Base-by-base conservation (phyloP, 2,329 filamentous ascomycete genomes). In the Ophiocordyceps sinensis region DNA sequence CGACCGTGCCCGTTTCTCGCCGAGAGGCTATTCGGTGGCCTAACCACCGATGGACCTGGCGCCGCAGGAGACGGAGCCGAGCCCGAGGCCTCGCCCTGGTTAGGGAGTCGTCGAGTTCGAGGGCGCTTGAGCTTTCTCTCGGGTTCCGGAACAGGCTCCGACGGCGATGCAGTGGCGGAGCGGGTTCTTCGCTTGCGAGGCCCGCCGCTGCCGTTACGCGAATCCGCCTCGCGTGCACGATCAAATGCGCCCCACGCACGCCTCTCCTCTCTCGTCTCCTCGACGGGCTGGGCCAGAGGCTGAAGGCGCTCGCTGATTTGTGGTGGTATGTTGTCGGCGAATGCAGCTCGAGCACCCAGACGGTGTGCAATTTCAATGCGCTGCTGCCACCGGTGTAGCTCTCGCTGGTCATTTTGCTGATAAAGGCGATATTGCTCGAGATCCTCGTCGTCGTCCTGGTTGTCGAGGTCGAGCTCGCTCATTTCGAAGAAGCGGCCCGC, bases 211-310 rank as follows among this genome's bases (percentile, higher is more conserved):
- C 39, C 39, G 28, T 53, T 60, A 26, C 70, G 60, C 45, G 66
- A 69, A 47, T 82, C 73, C 15, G 75, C 71, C 45, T 88, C 81
- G 47, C 85, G 75, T 36, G 85, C 87, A 57, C 81, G 84, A 50
- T 95, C 88, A 47, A 96, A 80, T 17, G 84, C 86, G 46, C 87
- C 85, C 91, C 89, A 95, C 4, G 89, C 86, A 43, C 79, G 73
- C 41, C 82, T 71, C 59, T 94, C 87, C 50, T 94, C 87, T 35
- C 79, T 66, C 8, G 82, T 83, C 59, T 93, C 84, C 31, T 77
- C 61, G 14, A 64, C 57, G 0, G 63, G 75, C 35, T 77, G 72
- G 29, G 73, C 73, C 14, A 65, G 63, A 53, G 71, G 65, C 43
- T 77, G 72, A 38, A 79, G 64, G 37, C 79, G 71, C 44, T 79